These are phyloP conservation scores for Lentithecium fluviatile DNA, from an alignment of 495 filamentous ascomycete species.

Conservation along the genomic window DNA sequence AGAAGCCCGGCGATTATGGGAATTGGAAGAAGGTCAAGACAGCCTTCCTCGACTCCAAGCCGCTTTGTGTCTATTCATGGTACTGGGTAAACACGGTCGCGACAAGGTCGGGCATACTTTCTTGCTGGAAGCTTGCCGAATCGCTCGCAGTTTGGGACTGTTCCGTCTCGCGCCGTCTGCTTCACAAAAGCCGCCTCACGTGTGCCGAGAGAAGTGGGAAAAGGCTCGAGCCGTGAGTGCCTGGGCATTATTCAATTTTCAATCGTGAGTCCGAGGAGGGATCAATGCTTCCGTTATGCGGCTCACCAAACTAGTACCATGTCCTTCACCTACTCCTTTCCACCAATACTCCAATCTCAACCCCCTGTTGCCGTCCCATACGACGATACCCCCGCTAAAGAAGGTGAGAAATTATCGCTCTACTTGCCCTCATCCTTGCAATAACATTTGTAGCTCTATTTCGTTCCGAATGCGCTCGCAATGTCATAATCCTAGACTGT, in stretches of 20 bases:
- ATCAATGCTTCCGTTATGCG: neutral
- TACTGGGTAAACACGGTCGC: conserved; percentile 25
- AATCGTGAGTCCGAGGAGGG: conserved; percentile 12
- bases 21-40: conserved; percentile 16
- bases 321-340: conserved; percentile 26
- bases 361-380: conserved; percentile 22
- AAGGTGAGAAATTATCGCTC: conserved; percentile 6
- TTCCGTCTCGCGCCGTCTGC: conserved; percentile 1
- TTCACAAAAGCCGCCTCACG: neutral
- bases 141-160: conserved; percentile 17
- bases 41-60: conserved; percentile 19
- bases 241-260: conserved; percentile 29
- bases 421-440: neutral
- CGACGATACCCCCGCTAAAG: conserved; percentile 8
- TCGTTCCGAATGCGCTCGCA: conserved; percentile 23
- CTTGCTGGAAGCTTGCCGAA: conserved; percentile 26
- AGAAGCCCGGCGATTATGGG: conserved; percentile 26
- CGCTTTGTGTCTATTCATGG: conserved; percentile 20
- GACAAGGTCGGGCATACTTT: conserved; percentile 24
- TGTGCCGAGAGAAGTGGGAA: conserved; percentile 10
- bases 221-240: conserved; percentile 16
- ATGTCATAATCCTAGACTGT: conserved; percentile 20
- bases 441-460: conserved; percentile 11
- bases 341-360: conserved; percentile 11
- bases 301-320: conserved; percentile 11